Evolutionary conservation across 225 moss, liverwort and hornwort genomes (phyloP).

Genomic region (Sphagnum contortum): DNA sequence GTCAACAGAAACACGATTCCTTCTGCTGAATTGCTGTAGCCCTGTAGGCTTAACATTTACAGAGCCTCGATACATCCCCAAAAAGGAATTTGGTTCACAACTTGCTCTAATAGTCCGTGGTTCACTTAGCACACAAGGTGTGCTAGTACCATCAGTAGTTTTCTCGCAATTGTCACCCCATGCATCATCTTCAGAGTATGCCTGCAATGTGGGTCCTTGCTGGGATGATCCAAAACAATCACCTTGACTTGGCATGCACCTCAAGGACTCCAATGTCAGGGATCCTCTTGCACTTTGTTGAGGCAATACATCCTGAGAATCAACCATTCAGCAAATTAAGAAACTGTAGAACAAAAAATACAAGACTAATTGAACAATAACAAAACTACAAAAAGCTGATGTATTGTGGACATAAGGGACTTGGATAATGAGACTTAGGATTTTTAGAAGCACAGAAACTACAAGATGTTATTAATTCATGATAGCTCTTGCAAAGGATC

Average conservation of each 20-base stretch:
- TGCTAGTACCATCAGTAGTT: conserved; percentile 30
- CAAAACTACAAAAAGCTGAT: too few relatives aligned
- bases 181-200: conserved; percentile 28
- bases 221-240: conserved; percentile 17
- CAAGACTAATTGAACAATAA: too few relatives aligned
- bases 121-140: conserved; percentile 45
- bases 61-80: conserved; percentile 71
- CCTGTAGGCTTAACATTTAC: conserved; percentile 63
- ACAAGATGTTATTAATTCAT: too few relatives aligned
- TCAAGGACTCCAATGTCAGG: conserved; percentile 27
- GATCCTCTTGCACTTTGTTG: conserved; percentile 42
- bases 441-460: too few relatives aligned
- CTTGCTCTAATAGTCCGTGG: conserved; percentile 39
- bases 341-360: not conserved
- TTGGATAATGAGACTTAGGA: too few relatives aligned
- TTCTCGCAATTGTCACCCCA: conserved; percentile 35
- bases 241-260: conserved; percentile 15
- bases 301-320: conserved; percentile 35
- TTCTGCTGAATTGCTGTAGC: conserved; percentile 53
- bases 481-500: too few relatives aligned
- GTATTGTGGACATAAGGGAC: too few relatives aligned
- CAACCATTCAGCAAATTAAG: conserved; percentile 3
- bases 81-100: conserved; percentile 56
- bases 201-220: conserved; percentile 36
- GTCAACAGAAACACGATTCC: conserved; percentile 82